These are phyloP conservation scores for Marasmius oreades DNA, from an alignment of 1,284 basidiomycete genomes.

Conservation along the genomic window DNA sequence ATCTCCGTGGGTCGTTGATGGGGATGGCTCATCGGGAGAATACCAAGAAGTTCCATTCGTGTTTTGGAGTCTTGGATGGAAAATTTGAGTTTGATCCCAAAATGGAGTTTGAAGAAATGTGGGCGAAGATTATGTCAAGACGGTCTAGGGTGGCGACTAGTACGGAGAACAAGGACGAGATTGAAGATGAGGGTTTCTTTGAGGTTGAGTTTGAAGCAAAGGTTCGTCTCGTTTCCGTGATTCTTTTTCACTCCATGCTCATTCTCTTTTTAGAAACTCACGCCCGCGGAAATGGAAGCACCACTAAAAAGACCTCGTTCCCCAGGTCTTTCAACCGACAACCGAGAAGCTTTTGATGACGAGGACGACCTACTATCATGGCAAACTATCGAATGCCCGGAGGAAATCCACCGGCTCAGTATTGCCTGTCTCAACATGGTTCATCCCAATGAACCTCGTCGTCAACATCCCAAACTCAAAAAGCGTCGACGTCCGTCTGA, in stretches of 20 bases:
- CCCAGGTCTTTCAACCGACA: not conserved
- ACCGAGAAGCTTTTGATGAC: not conserved
- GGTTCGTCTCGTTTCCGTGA: not conserved
- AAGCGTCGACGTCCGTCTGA: constrained; percentile 12
- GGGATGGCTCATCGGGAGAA: constrained; percentile 23
- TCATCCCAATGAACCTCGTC: constrained; percentile 1
- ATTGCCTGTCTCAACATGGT: not conserved
- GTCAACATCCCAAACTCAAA: constrained; percentile 7
- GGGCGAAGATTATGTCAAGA: constrained; percentile 8
- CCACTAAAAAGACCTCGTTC: not conserved
- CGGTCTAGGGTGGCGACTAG: constrained; percentile 7
- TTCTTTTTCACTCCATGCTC: not conserved
- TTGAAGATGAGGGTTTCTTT: constrained; percentile 15
- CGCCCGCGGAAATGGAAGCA: not conserved
- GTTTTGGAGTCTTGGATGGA: constrained; percentile 24
- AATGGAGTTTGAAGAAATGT: constrained; percentile 22
- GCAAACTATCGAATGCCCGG: not conserved
- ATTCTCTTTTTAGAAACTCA: not conserved
- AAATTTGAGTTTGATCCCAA: constrained; percentile 27
- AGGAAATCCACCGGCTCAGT: not conserved
- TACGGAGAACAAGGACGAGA: constrained; percentile 7
- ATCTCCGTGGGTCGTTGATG: constrained; percentile 27
- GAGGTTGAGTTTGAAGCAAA: constrained; percentile 6
- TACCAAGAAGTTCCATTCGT: constrained; percentile 21
- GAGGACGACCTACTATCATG: not conserved